phyloP scores from a whole-genome alignment of 2,329 filamentous ascomycete species.

The Ophiocordyceps camponoti-saundersi region DNA sequence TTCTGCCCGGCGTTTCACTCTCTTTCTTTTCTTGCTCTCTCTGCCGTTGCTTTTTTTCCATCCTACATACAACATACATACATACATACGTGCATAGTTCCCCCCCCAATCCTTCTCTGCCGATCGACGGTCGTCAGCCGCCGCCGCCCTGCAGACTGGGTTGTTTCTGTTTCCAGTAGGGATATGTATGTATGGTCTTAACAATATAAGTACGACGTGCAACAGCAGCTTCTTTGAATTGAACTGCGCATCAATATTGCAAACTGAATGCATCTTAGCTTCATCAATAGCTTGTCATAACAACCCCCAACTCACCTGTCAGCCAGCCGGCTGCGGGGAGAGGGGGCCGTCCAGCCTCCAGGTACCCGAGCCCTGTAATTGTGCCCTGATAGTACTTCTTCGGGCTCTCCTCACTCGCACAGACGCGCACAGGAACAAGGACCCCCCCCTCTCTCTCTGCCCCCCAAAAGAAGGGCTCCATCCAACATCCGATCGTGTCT shows the following conservation, averaged over 20 bases:
- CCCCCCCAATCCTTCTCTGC: conserved; percentile 1
- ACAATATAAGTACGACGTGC: no score
- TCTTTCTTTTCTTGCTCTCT: not conserved
- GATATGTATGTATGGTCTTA: not conserved
- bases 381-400: not conserved
- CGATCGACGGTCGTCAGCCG: not conserved
- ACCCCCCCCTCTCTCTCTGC: not conserved
- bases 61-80: no score
- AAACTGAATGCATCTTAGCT: no score
- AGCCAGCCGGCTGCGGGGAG: not conserved
- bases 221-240: no score
- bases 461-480: not conserved
- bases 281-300: no score
- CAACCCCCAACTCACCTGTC: no score
- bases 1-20: not conserved
- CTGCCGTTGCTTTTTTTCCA: not conserved
- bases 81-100: no score
- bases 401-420: not conserved
- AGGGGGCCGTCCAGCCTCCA: not conserved
- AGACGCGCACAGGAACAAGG: not conserved
- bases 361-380: not conserved
- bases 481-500: not conserved
- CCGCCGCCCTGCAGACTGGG: not conserved
- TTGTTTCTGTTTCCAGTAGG: not conserved
- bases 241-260: no score